Evolutionary conservation across 805 yeast species (phyloP).

Genomic region (Hanseniaspora jakobsenii): DNA sequence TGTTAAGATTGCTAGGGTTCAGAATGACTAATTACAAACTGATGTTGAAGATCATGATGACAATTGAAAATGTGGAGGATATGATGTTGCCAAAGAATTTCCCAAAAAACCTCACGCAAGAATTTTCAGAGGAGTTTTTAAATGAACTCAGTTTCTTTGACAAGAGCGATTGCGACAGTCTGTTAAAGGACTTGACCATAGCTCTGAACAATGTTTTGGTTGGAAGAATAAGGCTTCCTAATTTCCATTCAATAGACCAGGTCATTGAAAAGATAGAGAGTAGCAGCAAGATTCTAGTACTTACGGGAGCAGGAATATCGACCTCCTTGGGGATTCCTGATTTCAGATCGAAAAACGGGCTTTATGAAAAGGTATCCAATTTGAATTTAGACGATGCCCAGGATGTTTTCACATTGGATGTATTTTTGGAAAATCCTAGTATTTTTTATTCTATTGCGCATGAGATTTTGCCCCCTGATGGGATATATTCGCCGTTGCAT

Average conservation of each 20-base stretch:
- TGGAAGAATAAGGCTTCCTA: conserved; percentile 43
- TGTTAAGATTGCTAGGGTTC: conserved; percentile 57
- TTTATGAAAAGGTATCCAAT: conserved; percentile 55
- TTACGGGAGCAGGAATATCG: conserved; percentile 90
- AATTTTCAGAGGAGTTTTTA: conserved; percentile 16
- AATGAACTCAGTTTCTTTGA: conserved; percentile 30
- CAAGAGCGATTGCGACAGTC: conserved; percentile 35
- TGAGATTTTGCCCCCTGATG: conserved; percentile 65
- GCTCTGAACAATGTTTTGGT: conserved; percentile 53
- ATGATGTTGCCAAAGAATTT: conserved; percentile 16
- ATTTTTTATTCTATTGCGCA: conserved; percentile 80
- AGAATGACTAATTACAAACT: conserved; percentile 28
- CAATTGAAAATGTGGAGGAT: conserved; percentile 16
- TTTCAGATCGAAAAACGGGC: conserved; percentile 78
- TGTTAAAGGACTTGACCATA: conserved; percentile 43
- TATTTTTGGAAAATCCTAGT: conserved; percentile 64
- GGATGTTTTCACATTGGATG: conserved; percentile 65
- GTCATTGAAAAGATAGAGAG: conserved; percentile 41
- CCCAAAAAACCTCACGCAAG: background rate
- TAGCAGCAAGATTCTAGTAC: conserved; percentile 52
- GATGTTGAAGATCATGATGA: conserved; percentile 24
- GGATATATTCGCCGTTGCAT: conserved; percentile 63
- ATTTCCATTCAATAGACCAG: conserved; percentile 47
- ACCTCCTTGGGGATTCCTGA: conserved; percentile 87
- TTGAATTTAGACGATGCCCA: conserved; percentile 78